Conservation (phyloP, 306 rosid genomes). For the Alnus rubra region DNA sequence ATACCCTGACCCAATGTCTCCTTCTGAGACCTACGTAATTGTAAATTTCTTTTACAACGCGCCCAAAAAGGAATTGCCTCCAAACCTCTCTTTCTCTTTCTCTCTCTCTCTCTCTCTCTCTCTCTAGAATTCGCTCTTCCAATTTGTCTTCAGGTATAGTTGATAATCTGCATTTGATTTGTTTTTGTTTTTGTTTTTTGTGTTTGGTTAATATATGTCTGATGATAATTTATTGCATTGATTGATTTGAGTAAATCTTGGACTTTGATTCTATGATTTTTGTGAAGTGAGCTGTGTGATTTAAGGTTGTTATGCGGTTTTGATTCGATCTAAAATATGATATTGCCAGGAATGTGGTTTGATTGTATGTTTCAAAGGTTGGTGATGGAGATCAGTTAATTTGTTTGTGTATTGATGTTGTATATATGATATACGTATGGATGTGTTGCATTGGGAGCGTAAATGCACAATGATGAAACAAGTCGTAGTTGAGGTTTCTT, state of each 20-base stretch:
- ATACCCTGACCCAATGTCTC: conserved; percentile 9
- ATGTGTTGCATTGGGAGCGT: not conserved
- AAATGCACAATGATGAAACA: conserved; percentile 20
- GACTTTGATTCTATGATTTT: not conserved
- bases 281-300: not conserved
- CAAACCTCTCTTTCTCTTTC: conserved; percentile 4
- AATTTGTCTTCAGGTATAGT: conserved; percentile 36
- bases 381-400: conserved; percentile 1
- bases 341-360: not conserved
- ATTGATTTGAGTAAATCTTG: conserved; percentile 9
- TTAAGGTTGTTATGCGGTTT: conserved; percentile 5
- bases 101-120: conserved; percentile 14
- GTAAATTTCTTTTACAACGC: no score
- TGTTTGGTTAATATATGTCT: not conserved
- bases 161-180: conserved; percentile 24
- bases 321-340: conserved; percentile 44
- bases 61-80: conserved; percentile 4
- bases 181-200: not conserved
- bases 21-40: not conserved
- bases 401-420: not conserved
- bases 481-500: conserved; percentile 12
- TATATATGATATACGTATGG: not conserved
- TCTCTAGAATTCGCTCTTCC: conserved; percentile 6
- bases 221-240: conserved; percentile 31
- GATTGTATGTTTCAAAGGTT: not conserved